These are phyloP conservation scores for Galeopsis tetrahit DNA, from an alignment of 257 asterid genomes.

Conservation along the genomic window DNA sequence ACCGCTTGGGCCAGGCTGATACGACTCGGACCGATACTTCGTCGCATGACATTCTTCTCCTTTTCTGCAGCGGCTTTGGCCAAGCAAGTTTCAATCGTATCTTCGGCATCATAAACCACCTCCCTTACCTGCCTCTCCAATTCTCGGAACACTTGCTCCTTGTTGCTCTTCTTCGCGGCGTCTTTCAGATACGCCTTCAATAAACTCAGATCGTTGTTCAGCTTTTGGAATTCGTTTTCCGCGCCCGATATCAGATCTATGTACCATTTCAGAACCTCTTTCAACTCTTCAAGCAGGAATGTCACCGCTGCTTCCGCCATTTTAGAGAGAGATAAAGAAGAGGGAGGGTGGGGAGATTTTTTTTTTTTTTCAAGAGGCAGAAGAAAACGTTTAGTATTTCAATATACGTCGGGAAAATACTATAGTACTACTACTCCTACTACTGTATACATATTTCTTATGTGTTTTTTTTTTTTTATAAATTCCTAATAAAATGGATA, in stretches of 20 bases:
- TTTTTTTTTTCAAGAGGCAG: background rate
- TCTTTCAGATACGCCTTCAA: slow-evolving; percentile 25
- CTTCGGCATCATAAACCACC: slow-evolving; percentile 41
- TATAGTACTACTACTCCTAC: no score
- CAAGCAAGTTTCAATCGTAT: slow-evolving; percentile 35
- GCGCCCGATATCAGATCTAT: slow-evolving; percentile 19
- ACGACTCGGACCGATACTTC: background rate
- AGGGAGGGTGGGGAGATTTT: background rate
- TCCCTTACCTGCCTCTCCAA: slow-evolving; percentile 36
- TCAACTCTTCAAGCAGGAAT: slow-evolving; percentile 31
- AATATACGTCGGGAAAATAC: no score
- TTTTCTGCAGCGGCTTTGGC: slow-evolving; percentile 24
- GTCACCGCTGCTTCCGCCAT: slow-evolving; percentile 20
- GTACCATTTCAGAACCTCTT: slow-evolving; percentile 11
- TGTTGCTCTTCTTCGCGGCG: background rate
- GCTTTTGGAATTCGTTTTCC: slow-evolving; percentile 26
- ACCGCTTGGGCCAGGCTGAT: slow-evolving; percentile 26
- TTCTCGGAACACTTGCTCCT: slow-evolving; percentile 10
- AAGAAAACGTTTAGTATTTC: background rate
- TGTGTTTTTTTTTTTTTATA: no score
- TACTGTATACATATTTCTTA: no score
- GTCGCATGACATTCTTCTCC: background rate
- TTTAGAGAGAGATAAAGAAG: background rate
- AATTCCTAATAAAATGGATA: no score
- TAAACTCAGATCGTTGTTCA: slow-evolving; percentile 17